Conservation (phyloP, 805 yeast species). For the Candida namnaoensis region DNA sequence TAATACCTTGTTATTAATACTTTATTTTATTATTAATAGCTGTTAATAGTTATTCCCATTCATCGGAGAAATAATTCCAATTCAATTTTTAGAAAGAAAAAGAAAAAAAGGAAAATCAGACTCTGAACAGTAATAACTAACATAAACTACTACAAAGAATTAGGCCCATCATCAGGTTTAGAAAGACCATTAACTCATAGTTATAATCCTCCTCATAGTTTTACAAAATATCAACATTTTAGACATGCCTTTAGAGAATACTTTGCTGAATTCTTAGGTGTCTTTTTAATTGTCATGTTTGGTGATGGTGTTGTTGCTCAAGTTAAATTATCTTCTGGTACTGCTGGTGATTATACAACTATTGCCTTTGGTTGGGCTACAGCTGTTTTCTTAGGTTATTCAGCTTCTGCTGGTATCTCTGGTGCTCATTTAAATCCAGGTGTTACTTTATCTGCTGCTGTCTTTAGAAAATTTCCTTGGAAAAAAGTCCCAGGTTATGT, state of each 20-base stretch:
- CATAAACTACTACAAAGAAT: no score
- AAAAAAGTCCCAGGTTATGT: constrained; percentile 35
- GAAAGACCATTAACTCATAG: constrained; percentile 5
- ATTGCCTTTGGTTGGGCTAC: constrained; percentile 45
- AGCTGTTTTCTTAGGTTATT: constrained; percentile 43
- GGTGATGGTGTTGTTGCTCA: constrained; percentile 46
- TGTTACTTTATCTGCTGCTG: constrained; percentile 36
- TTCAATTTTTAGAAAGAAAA: no score
- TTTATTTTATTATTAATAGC: no score
- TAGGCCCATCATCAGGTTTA: constrained; percentile 20
- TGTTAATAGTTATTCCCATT: no score
- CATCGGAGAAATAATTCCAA: no score
- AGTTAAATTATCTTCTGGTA: constrained; percentile 24
- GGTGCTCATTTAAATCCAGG: constrained; percentile 55
- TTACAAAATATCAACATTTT: constrained; percentile 15
- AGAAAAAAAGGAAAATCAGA: no score
- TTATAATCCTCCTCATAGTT: constrained; percentile 4
- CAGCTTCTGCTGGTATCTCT: constrained; percentile 43
- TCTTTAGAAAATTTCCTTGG: constrained; percentile 44
- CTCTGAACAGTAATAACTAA: no score
- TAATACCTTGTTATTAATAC: no score
- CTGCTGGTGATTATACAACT: constrained; percentile 31
- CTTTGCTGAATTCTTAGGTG: constrained; percentile 44
- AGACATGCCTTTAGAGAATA: constrained; percentile 31
- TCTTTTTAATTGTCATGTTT: constrained; percentile 32